Evolutionary conservation across 805 yeast species (phyloP).

Genomic region (Metschnikowia picachoensis): DNA sequence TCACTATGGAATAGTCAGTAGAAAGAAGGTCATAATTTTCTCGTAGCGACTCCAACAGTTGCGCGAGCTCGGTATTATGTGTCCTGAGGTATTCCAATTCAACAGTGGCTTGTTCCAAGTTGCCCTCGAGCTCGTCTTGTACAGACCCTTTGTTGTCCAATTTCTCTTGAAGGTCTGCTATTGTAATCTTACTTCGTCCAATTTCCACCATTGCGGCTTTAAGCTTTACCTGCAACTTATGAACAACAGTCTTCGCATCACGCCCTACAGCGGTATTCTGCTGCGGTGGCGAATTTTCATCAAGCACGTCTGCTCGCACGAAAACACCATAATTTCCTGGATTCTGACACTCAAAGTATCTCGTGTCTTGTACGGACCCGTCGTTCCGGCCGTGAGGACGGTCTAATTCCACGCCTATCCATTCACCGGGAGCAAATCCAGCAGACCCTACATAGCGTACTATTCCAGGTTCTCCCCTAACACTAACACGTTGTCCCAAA

Average conservation of each 20-base stretch:
- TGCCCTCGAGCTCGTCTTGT: constrained; percentile 17
- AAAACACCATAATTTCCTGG: constrained; percentile 44
- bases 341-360: constrained; percentile 39
- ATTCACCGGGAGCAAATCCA: constrained; percentile 53
- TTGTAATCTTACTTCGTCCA: constrained; percentile 17
- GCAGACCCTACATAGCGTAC: constrained; percentile 53
- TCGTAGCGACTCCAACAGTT: constrained; percentile 24
- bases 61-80: constrained; percentile 26
- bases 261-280: constrained; percentile 7
- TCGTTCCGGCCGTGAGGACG: constrained; percentile 43
- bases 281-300: background rate
- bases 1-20: constrained; percentile 28
- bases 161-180: constrained; percentile 16
- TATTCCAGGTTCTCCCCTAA: constrained; percentile 40
- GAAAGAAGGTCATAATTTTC: constrained; percentile 27
- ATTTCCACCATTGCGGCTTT: constrained; percentile 28
- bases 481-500: constrained; percentile 31
- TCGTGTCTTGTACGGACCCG: constrained; percentile 43
- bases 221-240: constrained; percentile 45
- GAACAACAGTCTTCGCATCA: constrained; percentile 27
- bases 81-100: constrained; percentile 45
- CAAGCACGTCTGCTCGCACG: constrained; percentile 38
- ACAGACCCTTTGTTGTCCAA: constrained; percentile 4
- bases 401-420: constrained; percentile 50
- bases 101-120: constrained; percentile 30